phyloP scores from a whole-genome alignment of 257 asterid genomes.

The Datura wrightii region DNA sequence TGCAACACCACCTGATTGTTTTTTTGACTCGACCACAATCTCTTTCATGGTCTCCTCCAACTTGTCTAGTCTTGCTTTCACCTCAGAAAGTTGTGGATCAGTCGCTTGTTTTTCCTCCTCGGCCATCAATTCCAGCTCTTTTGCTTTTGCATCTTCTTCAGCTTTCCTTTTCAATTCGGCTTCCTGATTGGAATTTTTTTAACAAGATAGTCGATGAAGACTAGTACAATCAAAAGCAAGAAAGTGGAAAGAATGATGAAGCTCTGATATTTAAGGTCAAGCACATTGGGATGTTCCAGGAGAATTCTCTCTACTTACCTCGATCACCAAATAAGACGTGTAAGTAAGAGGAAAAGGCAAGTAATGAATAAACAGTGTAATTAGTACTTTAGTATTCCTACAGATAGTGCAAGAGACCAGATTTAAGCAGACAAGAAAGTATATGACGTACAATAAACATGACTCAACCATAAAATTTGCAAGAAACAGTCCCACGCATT shows the following conservation, averaged over 20 bases:
- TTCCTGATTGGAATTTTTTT: constrained; percentile 51
- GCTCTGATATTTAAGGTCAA: background rate
- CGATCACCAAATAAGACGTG: background rate
- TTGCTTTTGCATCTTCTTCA: constrained; percentile 84
- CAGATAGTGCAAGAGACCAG: background rate
- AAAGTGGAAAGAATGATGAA: background rate
- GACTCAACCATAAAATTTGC: background rate
- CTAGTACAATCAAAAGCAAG: constrained; percentile 27
- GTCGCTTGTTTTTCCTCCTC: constrained; percentile 61
- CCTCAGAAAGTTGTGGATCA: constrained; percentile 69
- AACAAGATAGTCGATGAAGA: constrained; percentile 8
- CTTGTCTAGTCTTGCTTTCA: constrained; percentile 78
- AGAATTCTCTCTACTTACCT: background rate
- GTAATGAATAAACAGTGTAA: background rate
- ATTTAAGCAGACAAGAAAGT: background rate
- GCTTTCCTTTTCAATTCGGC: constrained; percentile 77
- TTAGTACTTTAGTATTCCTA: background rate
- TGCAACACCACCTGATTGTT: constrained; percentile 39
- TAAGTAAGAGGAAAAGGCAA: background rate
- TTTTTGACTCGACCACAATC: constrained; percentile 59
- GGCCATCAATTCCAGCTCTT: constrained; percentile 77
- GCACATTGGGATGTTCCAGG: background rate
- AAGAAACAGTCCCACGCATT: background rate
- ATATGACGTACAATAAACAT: background rate
- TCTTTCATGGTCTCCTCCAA: constrained; percentile 72